phyloP scores from a whole-genome alignment of 768 basidiomycete genomes.

The Termitomyces sp. region DNA sequence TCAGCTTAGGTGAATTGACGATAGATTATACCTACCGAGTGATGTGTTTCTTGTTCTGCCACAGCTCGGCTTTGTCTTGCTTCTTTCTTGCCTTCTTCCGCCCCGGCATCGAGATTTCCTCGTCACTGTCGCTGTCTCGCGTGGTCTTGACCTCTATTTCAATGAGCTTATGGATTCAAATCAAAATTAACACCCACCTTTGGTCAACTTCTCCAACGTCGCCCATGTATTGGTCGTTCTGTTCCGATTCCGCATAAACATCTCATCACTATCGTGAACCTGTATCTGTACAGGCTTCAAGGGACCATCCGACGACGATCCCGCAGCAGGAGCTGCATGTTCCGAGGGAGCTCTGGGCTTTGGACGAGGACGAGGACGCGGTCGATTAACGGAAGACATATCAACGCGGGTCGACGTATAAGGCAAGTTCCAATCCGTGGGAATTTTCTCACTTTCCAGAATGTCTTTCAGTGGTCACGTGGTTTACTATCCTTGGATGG shows the following conservation, averaged over 20 bases:
- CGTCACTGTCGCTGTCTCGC: conserved; percentile 20
- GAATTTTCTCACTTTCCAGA: conserved; percentile 22
- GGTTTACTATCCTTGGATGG: conserved; percentile 23
- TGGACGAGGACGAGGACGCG: conserved; percentile 42
- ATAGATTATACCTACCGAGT: conserved; percentile 30
- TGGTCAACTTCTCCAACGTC: conserved; percentile 47
- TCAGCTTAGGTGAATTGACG: background rate
- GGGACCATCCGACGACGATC: conserved; percentile 14
- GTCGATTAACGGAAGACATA: conserved; percentile 25
- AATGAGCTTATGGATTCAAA: background rate
- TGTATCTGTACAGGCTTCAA: conserved; percentile 17
- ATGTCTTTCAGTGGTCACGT: conserved; percentile 30
- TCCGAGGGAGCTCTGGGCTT: conserved; percentile 27
- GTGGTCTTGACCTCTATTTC: conserved; percentile 5
- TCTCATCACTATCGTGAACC: conserved; percentile 54
- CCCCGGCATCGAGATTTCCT: conserved; percentile 24
- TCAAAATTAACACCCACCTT: conserved; percentile 34
- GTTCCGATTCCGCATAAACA: conserved; percentile 63
- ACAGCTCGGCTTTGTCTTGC: conserved; percentile 32
- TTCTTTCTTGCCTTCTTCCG: conserved; percentile 31
- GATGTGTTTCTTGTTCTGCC: conserved; percentile 35
- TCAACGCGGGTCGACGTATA: conserved; percentile 19
- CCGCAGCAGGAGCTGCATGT: conserved; percentile 12
- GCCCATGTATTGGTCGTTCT: conserved; percentile 54
- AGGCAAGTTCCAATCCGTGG: conserved; percentile 33